Percentiles rank a stretch among this genome's conserved stretches.
phyloP scores from a whole-genome alignment of 2,329 filamentous ascomycete species.

The Colletotrichum tabaci region DNA sequence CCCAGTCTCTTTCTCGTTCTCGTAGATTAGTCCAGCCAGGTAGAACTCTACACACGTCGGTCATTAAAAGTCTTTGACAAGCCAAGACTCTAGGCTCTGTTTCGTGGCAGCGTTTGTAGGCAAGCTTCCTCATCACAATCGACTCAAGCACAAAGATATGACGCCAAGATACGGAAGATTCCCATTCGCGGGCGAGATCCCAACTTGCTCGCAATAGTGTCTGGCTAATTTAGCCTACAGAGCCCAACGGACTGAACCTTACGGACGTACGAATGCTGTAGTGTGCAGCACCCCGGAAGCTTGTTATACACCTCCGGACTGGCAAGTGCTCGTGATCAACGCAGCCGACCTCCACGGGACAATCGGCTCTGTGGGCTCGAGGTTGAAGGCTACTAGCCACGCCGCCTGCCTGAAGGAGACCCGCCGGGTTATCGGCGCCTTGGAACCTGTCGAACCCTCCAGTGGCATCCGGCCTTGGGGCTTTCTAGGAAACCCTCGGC shows the following conservation, averaged over 20 bases:
- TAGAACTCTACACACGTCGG: not conserved
- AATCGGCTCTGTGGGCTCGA: not conserved
- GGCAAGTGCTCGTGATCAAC: not conserved
- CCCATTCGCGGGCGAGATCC: not conserved
- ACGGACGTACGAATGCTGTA: not conserved
- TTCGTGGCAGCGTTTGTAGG: not conserved
- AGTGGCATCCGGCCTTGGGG: slow-evolving; percentile 72
- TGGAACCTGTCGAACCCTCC: slow-evolving; percentile 76
- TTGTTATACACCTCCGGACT: not conserved
- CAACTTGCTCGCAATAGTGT: not conserved
- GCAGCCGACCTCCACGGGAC: not conserved
- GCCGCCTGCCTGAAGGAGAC: slow-evolving; percentile 70
- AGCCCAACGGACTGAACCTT: not conserved
- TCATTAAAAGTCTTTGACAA: not conserved
- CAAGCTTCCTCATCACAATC: slow-evolving; percentile 13
- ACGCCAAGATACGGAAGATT: not conserved
- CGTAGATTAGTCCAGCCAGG: not conserved
- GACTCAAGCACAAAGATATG: not conserved
- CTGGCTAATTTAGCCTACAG: not conserved
- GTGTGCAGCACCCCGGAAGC: not conserved
- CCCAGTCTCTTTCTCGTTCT: not conserved
- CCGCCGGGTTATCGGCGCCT: slow-evolving; percentile 69
- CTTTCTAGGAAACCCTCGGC: slow-evolving; percentile 65
- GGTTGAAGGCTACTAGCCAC: slow-evolving; percentile 59
- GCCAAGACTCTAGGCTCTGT: not conserved